These are phyloP conservation scores for Fusarium clavum DNA, from an alignment of 2,329 filamentous ascomycete species.

Conservation along the genomic window DNA sequence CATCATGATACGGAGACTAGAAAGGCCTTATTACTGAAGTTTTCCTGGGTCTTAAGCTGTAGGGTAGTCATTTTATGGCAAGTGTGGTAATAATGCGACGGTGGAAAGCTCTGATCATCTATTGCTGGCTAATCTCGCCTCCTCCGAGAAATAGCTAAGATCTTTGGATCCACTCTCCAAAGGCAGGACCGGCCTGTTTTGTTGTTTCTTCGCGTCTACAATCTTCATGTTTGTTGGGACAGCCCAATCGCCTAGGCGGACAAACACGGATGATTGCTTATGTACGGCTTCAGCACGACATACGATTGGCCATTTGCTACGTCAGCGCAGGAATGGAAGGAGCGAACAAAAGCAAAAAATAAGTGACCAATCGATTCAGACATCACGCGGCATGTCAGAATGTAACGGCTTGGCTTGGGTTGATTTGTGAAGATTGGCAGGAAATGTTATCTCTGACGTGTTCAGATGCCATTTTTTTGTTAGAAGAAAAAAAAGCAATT, in stretches of 20 bases:
- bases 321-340: not conserved
- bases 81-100: not conserved
- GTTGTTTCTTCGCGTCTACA: not conserved
- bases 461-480: not conserved
- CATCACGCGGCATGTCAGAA: not conserved
- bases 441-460: not conserved
- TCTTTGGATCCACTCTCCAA: too few species aligned
- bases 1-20: rapidly evolving
- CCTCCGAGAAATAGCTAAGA: too few species aligned
- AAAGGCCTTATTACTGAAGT: not conserved
- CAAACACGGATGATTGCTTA: not conserved
- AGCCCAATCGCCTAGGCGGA: not conserved
- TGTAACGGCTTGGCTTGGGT: not conserved
- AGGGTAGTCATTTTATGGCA: not conserved
- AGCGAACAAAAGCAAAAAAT: not conserved
- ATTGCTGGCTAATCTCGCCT: not conserved
- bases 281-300: not conserved
- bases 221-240: not conserved
- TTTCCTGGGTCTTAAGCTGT: not conserved
- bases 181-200: not conserved
- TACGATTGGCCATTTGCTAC: not conserved
- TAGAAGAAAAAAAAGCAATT: not conserved
- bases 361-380: not conserved
- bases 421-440: not conserved
- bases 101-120: not conserved